Percentiles rank a stretch among this genome's conserved stretches.
Evolutionary conservation across 768 basidiomycete genomes (phyloP).

Genomic region (Ephemerocybe angulata): DNA sequence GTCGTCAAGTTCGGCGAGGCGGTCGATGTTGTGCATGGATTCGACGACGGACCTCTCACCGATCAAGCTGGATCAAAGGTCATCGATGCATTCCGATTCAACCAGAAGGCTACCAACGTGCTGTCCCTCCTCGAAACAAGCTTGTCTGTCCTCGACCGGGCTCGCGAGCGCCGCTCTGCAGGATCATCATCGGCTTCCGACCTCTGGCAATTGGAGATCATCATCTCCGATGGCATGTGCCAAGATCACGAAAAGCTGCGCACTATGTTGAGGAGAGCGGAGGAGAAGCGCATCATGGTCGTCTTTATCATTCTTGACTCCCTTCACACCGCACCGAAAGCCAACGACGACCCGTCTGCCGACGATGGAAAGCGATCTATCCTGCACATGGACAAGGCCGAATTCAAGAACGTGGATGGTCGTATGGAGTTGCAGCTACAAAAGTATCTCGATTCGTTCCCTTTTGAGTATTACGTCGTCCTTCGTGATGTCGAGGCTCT

Average conservation of each 20-base stretch:
- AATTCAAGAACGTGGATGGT: slow-evolving; percentile 78
- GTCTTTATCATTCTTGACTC: slow-evolving; percentile 97
- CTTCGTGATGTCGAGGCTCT: slow-evolving; percentile 85
- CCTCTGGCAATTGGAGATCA: slow-evolving; percentile 96
- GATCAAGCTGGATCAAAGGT: slow-evolving; percentile 79
- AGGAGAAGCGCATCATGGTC: slow-evolving; percentile 89
- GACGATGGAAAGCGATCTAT: slow-evolving; percentile 65
- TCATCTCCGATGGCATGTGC: slow-evolving; percentile 98
- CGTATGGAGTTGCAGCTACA: slow-evolving; percentile 83
- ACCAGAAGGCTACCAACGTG: slow-evolving; percentile 87
- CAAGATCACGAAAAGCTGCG: slow-evolving; percentile 89
- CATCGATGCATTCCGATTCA: slow-evolving; percentile 82
- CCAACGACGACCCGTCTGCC: slow-evolving; percentile 13
- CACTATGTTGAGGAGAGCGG: slow-evolving; percentile 75
- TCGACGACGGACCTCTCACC: slow-evolving; percentile 76
- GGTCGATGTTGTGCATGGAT: slow-evolving; percentile 86
- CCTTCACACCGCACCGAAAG: slow-evolving; percentile 43
- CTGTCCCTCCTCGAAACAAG: slow-evolving; percentile 77
- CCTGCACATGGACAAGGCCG: slow-evolving; percentile 87
- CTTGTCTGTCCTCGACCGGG: slow-evolving; percentile 68
- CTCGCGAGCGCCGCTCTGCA: slow-evolving; percentile 61
- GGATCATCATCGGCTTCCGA: slow-evolving; percentile 68
- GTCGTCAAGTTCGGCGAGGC: slow-evolving; percentile 87
- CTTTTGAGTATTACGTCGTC: slow-evolving; percentile 97
- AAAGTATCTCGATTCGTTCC: slow-evolving; percentile 93